These are phyloP conservation scores for Claviceps sp. DNA, from an alignment of 2,329 filamentous ascomycete genomes.

Conservation along the genomic window DNA sequence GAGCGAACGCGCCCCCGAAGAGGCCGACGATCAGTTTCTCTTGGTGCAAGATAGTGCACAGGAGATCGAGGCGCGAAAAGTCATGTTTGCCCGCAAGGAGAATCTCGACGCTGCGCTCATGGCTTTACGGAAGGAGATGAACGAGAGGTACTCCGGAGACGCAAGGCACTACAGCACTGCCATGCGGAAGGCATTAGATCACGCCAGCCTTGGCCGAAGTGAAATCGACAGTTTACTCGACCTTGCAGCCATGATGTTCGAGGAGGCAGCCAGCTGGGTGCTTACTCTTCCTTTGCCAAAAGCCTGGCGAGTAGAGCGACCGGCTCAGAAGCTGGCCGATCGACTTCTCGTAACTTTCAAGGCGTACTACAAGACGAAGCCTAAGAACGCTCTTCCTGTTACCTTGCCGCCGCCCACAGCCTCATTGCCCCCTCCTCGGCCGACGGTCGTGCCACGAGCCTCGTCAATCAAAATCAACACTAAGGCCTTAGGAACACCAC, in stretches of 20 bases:
- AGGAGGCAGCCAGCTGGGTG: slow-evolving; percentile 29
- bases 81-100: slow-evolving; percentile 51
- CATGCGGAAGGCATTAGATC: slow-evolving; percentile 30
- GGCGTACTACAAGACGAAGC: slow-evolving; percentile 23
- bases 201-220: slow-evolving; percentile 23
- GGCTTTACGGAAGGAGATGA: slow-evolving; percentile 30
- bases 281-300: slow-evolving; percentile 28
- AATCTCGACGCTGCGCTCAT: slow-evolving; percentile 44
- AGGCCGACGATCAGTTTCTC: slow-evolving; percentile 22
- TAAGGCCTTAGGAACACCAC: slow-evolving; percentile 14
- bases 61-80: slow-evolving; percentile 44
- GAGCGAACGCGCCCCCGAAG: slow-evolving; percentile 23
- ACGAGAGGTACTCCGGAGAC: slow-evolving; percentile 25
- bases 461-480: slow-evolving; percentile 28
- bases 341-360: slow-evolving; percentile 25
- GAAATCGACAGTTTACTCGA: slow-evolving; percentile 30
- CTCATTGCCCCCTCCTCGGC: slow-evolving; percentile 21
- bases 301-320: slow-evolving; percentile 26
- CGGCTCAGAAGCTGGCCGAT: slow-evolving; percentile 21
- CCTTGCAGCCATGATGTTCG: slow-evolving; percentile 33
- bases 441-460: slow-evolving; percentile 15
- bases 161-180: slow-evolving; percentile 27
- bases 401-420: slow-evolving; percentile 8
- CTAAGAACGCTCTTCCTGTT: slow-evolving; percentile 14
- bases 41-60: slow-evolving; percentile 29